These are phyloP conservation scores for Xylariaceae sp. DNA, from an alignment of 2,329 filamentous ascomycete genomes.

Conservation along the genomic window DNA sequence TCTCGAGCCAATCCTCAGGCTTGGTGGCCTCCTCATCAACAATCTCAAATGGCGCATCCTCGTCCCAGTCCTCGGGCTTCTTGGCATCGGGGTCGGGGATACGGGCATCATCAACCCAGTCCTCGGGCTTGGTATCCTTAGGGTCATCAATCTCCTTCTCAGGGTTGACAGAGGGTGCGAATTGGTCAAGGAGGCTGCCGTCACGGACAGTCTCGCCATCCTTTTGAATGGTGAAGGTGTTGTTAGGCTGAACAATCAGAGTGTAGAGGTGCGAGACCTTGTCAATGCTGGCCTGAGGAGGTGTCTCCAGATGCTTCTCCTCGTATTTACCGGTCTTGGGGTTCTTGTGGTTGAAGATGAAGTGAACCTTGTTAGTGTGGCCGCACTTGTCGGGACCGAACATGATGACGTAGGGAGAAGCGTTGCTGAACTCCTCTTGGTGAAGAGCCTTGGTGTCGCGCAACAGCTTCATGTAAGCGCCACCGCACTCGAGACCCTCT, in stretches of 20 bases:
- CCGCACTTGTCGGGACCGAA: slow-evolving; percentile 99
- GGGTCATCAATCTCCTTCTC: slow-evolving; percentile 92
- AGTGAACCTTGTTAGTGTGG: slow-evolving; percentile 96
- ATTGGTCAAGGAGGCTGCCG: slow-evolving; percentile 92
- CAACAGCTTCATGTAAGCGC: slow-evolving; percentile 98
- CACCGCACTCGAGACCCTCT: slow-evolving; percentile 97
- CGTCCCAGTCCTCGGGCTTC: slow-evolving; percentile 99
- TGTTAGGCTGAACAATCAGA: slow-evolving; percentile 93
- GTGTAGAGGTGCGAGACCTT: slow-evolving; percentile 97
- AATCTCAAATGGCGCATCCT: slow-evolving; percentile 96
- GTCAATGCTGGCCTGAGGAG: slow-evolving; percentile 84
- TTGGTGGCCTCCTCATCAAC: slow-evolving; percentile 89
- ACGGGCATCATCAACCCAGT: slow-evolving; percentile 93
- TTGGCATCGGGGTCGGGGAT: slow-evolving; percentile 91
- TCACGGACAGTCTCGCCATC: slow-evolving; percentile 88
- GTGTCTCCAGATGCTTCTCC: slow-evolving; percentile 94
- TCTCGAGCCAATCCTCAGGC: slow-evolving; percentile 95
- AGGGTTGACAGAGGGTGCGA: slow-evolving; percentile 92
- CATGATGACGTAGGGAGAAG: slow-evolving; percentile 99
- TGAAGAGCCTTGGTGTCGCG: slow-evolving; percentile 97
- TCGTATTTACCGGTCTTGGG: slow-evolving; percentile 99
- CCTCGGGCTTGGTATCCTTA: slow-evolving; percentile 90
- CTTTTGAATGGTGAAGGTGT: slow-evolving; percentile 91
- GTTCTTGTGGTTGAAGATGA: slow-evolving; percentile 99
- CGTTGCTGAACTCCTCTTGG: slow-evolving; percentile 96